These are phyloP conservation scores for Blastobotrys persicus DNA, from an alignment of 1,139 yeast genomes.

Conservation along the genomic window DNA sequence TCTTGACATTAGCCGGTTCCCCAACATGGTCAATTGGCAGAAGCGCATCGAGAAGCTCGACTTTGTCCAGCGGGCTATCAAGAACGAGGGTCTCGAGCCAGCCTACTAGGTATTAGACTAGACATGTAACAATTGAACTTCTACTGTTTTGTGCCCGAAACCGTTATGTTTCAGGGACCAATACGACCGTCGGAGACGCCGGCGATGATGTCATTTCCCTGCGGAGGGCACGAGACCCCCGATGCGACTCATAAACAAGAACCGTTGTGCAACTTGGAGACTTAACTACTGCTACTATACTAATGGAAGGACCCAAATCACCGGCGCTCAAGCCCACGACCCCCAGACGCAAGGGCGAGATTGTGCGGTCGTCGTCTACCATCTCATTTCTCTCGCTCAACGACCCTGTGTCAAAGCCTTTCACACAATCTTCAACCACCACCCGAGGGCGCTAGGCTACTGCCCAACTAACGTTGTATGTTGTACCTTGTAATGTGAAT, in stretches of 20 bases:
- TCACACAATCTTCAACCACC: background rate
- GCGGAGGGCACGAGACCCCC: background rate
- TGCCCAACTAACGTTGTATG: too few relatives aligned
- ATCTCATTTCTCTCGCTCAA: slow-evolving; percentile 1
- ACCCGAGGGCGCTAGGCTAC: background rate
- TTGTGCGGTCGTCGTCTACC: background rate
- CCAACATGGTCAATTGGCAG: slow-evolving; percentile 6
- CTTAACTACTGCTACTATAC: too few relatives aligned
- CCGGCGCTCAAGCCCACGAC: slow-evolving; percentile 1
- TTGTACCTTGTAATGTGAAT: too few relatives aligned
- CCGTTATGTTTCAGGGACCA: background rate
- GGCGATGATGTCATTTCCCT: too few relatives aligned
- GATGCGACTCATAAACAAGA: background rate
- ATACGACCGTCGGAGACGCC: too few relatives aligned
- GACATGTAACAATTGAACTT: background rate
- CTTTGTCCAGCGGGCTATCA: background rate
- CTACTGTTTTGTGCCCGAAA: background rate
- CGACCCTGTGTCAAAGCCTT: background rate
- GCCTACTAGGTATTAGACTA: too few relatives aligned
- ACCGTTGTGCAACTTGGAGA: too few relatives aligned
- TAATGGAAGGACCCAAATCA: slow-evolving; percentile 2
- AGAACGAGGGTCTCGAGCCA: background rate
- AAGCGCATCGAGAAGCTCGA: slow-evolving; percentile 1
- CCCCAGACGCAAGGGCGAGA: slow-evolving; percentile 1
- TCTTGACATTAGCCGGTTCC: slow-evolving; percentile 2